Base-by-base conservation (phyloP, 2,329 filamentous ascomycete genomes). In the Epichloe hybrida region DNA sequence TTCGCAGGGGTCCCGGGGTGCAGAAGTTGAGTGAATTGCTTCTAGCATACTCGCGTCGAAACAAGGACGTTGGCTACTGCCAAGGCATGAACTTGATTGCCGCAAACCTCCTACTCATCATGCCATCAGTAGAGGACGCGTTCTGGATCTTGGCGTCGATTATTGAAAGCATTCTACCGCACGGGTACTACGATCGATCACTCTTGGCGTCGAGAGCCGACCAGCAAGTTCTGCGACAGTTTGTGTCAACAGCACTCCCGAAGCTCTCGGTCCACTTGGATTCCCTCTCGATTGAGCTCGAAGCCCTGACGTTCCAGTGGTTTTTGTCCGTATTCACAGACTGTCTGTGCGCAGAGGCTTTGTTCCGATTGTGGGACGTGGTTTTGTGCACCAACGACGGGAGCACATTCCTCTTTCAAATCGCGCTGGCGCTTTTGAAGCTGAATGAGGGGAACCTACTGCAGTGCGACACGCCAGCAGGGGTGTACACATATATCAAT, bases 21-120 rank as follows among this genome's bases (percentile, higher is more conserved):
- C 72, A 77, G 43, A 91, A 93, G 63, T 76, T 97, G 9, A 84
- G 86, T 58, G 86, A 95, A 62, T 84, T 98, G 6, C 76, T 98
- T 17, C 71, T 91, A 35, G 91, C 91, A 1, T 97, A 97, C 67
- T 85, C 91, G 17, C 80, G 88, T 45, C 84, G 89, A 56, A 96
- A 97, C 63, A 79, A 81, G 1, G 86, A 90, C 51, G 87, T 97
- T 21, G 93, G 93, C 37, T 98, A 97, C 66, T 97, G 91, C 61
- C 93, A 98, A 68, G 93, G 93, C 59, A 95, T 98, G 86, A 97
- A 98, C 63, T 75, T 96, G 43, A 96, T 97, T 57, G 83, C 88
- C 3, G 93, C 87, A 9, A 95, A 91, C 59, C 74, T 98, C 9
- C 72, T 97, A 3, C 80, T 98, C 41, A 89, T 95, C 56, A 93